phyloP scores from a whole-genome alignment of 2,329 filamentous ascomycete genomes.

The Ophiostoma triangulosporum region DNA sequence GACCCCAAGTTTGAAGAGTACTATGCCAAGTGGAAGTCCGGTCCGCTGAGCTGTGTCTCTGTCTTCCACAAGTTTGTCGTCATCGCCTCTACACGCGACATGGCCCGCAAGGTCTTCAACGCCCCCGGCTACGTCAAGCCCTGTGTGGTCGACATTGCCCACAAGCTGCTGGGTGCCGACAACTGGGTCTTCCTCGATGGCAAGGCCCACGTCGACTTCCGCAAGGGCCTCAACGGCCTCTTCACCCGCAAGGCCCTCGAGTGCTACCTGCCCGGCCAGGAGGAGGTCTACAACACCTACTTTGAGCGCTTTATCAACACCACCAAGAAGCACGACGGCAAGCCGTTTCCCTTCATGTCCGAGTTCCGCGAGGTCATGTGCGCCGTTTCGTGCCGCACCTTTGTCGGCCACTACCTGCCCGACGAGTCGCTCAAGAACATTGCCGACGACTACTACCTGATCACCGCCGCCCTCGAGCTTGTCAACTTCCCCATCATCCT shows the following conservation, averaged over 20 bases:
- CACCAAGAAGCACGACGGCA: constrained; percentile 56
- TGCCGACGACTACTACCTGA: constrained; percentile 90
- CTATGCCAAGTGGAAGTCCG: constrained; percentile 82
- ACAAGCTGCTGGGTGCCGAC: constrained; percentile 79
- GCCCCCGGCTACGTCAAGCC: constrained; percentile 86
- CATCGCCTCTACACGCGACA: constrained; percentile 86
- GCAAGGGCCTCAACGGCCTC: constrained; percentile 86
- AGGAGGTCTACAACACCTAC: constrained; percentile 81
- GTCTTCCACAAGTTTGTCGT: constrained; percentile 99
- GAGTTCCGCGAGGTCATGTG: constrained; percentile 91
- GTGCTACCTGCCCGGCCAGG: constrained; percentile 79
- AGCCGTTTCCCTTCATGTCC: constrained; percentile 76
- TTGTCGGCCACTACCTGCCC: constrained; percentile 89
- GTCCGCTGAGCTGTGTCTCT: constrained; percentile 86
- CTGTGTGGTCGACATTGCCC: constrained; percentile 85
- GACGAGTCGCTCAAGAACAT: constrained; percentile 87
- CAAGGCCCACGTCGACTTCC: constrained; percentile 88
- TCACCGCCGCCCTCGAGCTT: constrained; percentile 87
- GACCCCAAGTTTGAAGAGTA: constrained; percentile 88
- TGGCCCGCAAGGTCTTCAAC: constrained; percentile 95
- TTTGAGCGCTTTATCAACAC: constrained; percentile 66
- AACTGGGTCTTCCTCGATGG: constrained; percentile 98
- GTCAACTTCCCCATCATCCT: constrained; percentile 98
- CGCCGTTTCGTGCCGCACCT: constrained; percentile 89
- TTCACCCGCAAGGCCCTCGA: constrained; percentile 87